Base-by-base conservation (phyloP, 176 grass and related monocot species). In the Eremochloa ophiuroides region DNA sequence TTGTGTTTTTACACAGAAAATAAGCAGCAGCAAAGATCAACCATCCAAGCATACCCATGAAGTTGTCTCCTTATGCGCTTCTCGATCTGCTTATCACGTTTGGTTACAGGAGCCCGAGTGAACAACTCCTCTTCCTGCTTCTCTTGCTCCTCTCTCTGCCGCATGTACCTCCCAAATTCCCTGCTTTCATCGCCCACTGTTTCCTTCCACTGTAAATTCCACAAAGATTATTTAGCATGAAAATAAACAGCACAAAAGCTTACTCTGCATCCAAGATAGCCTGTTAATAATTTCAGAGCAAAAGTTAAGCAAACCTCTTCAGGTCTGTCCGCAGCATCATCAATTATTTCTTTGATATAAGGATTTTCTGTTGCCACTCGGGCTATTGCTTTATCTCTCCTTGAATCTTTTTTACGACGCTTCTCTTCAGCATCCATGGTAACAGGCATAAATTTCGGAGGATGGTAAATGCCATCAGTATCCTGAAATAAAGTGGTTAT, bases 121-220 rank as follows among this genome's bases (percentile, higher is more conserved):
- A 93, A 95, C 41, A 90, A 61, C 26, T 96, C 87, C 88, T 96
- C 91, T 85, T 99, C 97, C 28, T 86, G 75, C 44, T 88, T 89
- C 62, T 88, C 88, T 47, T 80, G 83, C 40, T 72, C 50, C 50
- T 91, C 97, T 87, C 79, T 85, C 82, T 93, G 92, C 61, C 87
- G 76, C 70, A 76, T 83, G 73, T 96, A 96, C 59, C 30, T 80
- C 1, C 79, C 25, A 65, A 92, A 86, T 56, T 93, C 93, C 88
- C 44, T 96, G 85, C 97, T 99, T 87, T 93, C 97, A 55, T 92
- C 89, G 5, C 91, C 97, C 13, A 66, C 46, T 22, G 41, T 92
- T 80, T 93, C 93, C 80, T 87, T 95, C 83, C 86, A 88, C 93
- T 93, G 86, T 34, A 75, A 83, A 27, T 61, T 29, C 15, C 22